Evolutionary conservation across 2,329 filamentous ascomycete species (phyloP).

Genomic region (Sphaerulina populicola): DNA sequence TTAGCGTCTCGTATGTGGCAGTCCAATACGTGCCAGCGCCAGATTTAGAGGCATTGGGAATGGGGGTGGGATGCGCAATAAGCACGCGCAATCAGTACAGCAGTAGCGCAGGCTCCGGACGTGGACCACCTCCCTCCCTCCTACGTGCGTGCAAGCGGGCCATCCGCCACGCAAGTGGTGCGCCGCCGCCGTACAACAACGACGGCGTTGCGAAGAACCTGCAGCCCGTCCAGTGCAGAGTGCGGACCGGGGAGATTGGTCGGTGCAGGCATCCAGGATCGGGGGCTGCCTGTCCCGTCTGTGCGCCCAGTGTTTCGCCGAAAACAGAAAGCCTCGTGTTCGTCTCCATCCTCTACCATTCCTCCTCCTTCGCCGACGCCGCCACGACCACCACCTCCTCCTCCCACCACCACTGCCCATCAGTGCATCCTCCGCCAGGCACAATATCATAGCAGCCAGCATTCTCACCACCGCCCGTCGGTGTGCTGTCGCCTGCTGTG

Average conservation of each 20-base stretch:
- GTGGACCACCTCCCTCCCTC: too few relatives aligned
- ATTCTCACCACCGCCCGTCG: conserved; percentile 5
- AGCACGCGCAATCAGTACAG: not conserved
- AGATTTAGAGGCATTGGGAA: not conserved
- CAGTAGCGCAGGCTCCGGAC: too few relatives aligned
- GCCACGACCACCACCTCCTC: conserved; percentile 4
- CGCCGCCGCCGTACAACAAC: not conserved
- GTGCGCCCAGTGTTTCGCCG: not conserved
- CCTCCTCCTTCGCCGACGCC: not conserved
- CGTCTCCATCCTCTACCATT: not conserved
- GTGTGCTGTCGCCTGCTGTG: conserved; percentile 10
- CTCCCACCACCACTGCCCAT: conserved; percentile 7
- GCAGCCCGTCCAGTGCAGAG: too few relatives aligned
- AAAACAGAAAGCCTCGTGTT: not conserved
- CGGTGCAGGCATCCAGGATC: too few relatives aligned
- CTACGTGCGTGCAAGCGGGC: not conserved
- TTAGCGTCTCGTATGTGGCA: not conserved
- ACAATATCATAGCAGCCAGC: not conserved
- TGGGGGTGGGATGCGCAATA: not conserved
- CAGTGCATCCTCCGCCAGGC: not conserved
- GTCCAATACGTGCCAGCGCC: not conserved
- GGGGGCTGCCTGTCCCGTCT: too few relatives aligned
- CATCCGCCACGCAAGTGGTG: not conserved
- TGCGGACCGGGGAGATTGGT: too few relatives aligned
- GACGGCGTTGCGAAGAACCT: not conserved